Base-by-base conservation (phyloP, 768 basidiomycete species). In the Pulveroboletus sp. region DNA sequence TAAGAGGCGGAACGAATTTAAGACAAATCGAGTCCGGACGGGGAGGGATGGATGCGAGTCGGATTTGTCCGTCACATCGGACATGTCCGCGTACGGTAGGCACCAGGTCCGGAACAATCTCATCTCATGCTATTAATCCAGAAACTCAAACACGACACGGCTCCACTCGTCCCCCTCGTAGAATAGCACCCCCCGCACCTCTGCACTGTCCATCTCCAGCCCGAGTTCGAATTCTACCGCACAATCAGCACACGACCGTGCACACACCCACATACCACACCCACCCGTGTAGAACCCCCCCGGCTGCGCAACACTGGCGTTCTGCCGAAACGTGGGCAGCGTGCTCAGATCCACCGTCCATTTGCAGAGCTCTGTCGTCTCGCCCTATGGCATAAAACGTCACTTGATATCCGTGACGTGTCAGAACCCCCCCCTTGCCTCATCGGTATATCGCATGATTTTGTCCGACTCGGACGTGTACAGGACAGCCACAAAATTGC, bases 311-410 rank as follows among this genome's bases (percentile, higher is more conserved):
- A 73, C 59, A n/a, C 69, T 70, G 42, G 85, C 84, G 55, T 85
- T 84, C 52, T 82, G 80, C 62, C 79, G 84, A 73, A 91, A 92
- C 41, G 81, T 82, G 33, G 90, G 90, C 44, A 93, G 69, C 21
- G 84, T 76, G 36, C 81, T 80, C 43, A 93, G 75, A 66, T 93
- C 85, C 29, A 93, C 90, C 10, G 86, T 91, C 90, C 90, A 93
- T 69, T 87, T 85, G 72, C 87, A 90, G 40, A 90, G 68, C 62
- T 90, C 87, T 51, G 63, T 70, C 4, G 80, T 83, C 60, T 87
- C 87, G 24, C 87, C 87, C 76, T 78, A 52, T 49, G 43, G 48
- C 46, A 55, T 39, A 59, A 54, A 52, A 51, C 51, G 64, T 68
- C 60, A 69, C 21, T 48, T 21, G 20, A 39, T 39, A 7, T 36